phyloP scores from a whole-genome alignment of 495 filamentous ascomycete species.

The Podospora pseudoanserina region DNA sequence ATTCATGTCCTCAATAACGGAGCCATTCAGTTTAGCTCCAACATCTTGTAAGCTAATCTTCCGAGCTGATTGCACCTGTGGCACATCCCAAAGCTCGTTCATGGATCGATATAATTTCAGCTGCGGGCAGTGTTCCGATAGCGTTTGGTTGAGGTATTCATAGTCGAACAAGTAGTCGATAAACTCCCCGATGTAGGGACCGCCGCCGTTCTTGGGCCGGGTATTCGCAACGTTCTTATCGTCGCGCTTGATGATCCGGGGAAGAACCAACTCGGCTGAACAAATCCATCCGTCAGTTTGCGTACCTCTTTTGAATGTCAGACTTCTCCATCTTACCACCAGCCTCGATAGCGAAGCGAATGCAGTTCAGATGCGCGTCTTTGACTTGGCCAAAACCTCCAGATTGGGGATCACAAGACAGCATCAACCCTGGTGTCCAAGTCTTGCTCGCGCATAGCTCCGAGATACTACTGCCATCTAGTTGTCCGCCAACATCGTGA shows the following conservation, averaged over 20 bases:
- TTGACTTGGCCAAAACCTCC: conserved; percentile 32
- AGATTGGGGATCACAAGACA: conserved; percentile 30
- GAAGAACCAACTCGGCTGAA: conserved; percentile 31
- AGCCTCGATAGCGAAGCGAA: conserved; percentile 39
- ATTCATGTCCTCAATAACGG: conserved; percentile 21
- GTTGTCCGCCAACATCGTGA: conserved; percentile 32
- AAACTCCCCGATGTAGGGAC: conserved; percentile 20
- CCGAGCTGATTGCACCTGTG: conserved; percentile 16
- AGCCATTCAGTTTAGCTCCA: conserved; percentile 10
- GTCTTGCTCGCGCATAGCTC: conserved; percentile 30
- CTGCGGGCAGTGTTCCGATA: conserved; percentile 34
- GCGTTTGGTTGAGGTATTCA: conserved; percentile 29
- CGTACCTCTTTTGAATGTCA: background rate
- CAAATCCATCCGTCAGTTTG: background rate
- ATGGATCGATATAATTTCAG: conserved; percentile 32
- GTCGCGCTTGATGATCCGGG: conserved; percentile 26
- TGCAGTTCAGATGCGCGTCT: conserved; percentile 36
- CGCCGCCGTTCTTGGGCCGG: conserved; percentile 13
- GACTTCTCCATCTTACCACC: conserved; percentile 25
- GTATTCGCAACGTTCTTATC: conserved; percentile 16
- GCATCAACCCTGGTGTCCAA: conserved; percentile 32
- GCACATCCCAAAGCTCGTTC: conserved; percentile 29
- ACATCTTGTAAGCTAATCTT: conserved; percentile 15
- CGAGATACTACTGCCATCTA: conserved; percentile 27
- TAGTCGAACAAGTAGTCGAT: conserved; percentile 38